phyloP scores from a whole-genome alignment of 495 filamentous ascomycete genomes.

The Talaromyces trachyspermus region DNA sequence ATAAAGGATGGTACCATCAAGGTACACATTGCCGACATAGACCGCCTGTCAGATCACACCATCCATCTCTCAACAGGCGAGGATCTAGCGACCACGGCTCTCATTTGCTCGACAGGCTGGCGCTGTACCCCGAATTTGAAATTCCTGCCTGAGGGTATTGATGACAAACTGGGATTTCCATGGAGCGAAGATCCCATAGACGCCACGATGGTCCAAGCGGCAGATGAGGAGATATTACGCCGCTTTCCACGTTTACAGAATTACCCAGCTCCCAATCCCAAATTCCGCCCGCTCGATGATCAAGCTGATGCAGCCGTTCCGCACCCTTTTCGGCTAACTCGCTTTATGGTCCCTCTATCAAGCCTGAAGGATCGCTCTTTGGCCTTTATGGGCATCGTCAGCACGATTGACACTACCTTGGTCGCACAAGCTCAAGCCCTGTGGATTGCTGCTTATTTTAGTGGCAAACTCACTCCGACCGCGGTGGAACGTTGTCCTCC shows the following conservation, averaged over 20 bases:
- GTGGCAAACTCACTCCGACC: conserved; percentile 20
- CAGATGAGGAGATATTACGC: conserved; percentile 60
- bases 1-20: conserved; percentile 44
- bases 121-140: conserved; percentile 46
- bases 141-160: conserved; percentile 21
- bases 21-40: conserved; percentile 52
- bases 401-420: conserved; percentile 42
- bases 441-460: conserved; percentile 53
- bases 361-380: conserved; percentile 43
- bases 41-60: conserved; percentile 21
- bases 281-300: conserved; percentile 20
- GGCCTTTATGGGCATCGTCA: conserved; percentile 48
- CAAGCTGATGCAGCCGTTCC: too few relatives aligned
- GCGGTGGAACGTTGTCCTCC: neutral
- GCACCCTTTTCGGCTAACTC: conserved; percentile 37
- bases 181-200: too few relatives aligned
- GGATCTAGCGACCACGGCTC: conserved; percentile 48
- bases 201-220: conserved; percentile 27
- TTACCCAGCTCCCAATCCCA: conserved; percentile 25
- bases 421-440: conserved; percentile 52
- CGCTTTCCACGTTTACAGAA: conserved; percentile 55
- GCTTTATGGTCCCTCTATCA: conserved; percentile 53
- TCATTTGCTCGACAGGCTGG: conserved; percentile 52
- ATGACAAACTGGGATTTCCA: neutral
- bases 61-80: conserved; percentile 45